phyloP scores from a whole-genome alignment of 768 basidiomycete species.

The Neoboletus magnificus region DNA sequence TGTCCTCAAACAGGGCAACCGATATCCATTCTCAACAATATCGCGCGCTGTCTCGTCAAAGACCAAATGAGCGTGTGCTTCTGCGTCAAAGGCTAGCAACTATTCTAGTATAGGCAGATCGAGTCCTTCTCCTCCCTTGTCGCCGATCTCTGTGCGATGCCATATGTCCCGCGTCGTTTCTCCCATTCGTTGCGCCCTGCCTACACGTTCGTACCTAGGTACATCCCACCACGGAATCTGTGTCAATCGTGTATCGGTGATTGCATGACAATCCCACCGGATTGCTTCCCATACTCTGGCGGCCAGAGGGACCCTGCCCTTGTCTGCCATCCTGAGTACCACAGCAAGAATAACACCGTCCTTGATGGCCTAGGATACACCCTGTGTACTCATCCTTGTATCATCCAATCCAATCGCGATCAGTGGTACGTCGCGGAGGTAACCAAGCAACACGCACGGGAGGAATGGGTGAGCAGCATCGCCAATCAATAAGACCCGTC shows the following conservation, averaged over 20 bases:
- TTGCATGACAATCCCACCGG: background rate
- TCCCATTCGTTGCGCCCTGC: constrained; percentile 19
- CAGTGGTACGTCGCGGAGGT: background rate
- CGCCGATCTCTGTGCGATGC: constrained; percentile 20
- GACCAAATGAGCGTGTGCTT: constrained; percentile 23
- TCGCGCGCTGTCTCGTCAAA: constrained; percentile 18
- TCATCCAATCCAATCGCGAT: background rate
- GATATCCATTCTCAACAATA: constrained; percentile 26
- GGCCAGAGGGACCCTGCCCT: constrained; percentile 1
- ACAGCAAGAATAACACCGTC: constrained; percentile 37
- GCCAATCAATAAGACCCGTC: constrained; percentile 25
- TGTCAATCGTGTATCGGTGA: background rate
- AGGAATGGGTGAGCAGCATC: constrained; percentile 33
- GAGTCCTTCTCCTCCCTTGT: constrained; percentile 9
- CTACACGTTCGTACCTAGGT: constrained; percentile 24
- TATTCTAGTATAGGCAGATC: constrained; percentile 26
- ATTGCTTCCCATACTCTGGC: constrained; percentile 15
- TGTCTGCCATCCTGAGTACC: constrained; percentile 17
- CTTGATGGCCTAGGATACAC: constrained; percentile 42
- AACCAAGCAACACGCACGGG: constrained; percentile 15
- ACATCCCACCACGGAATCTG: background rate
- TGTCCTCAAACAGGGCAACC: constrained; percentile 8
- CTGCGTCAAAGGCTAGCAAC: constrained; percentile 28
- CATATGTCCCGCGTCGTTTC: constrained; percentile 26
- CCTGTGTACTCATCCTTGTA: constrained; percentile 25